Evolutionary conservation across 768 basidiomycete species (phyloP), one percentile per base, ranked within the genome.

Genomic region (Suillus americanus): DNA sequence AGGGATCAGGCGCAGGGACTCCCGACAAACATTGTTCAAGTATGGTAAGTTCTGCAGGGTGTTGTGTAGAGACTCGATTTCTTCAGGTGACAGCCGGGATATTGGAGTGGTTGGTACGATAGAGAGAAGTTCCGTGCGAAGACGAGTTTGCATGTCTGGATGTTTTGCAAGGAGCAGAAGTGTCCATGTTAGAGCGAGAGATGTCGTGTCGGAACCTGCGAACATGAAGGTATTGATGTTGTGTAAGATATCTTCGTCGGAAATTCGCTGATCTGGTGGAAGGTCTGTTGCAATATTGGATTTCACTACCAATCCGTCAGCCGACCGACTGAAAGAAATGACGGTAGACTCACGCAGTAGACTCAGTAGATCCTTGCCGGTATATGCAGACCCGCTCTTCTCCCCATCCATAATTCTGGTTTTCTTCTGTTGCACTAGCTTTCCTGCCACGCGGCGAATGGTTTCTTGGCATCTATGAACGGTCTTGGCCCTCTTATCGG

Each of bases 201-300:
- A 91, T 13, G 90, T 90, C 0, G 94, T 93, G 70, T 96, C 94
- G 14, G 94, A 92, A 5, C 95, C 95, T 25, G 91, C 93, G 73
- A 95, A 94, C 82, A 95, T 87, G 74, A 96, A 91, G 0, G 94
- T 95, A 69, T 91, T 93, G 75, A 96, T 88, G 65, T 88, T 94
- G 71, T 92, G 81, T 13, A 95, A 81, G 60, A 96, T 89, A 70
- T 97, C 95, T 37, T 90, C 87, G 71, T 97, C 95, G 0, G 94
- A 90, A 68, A 97, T 88, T 41, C 89, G 85, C 66, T 90, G 86
- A 57, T 90, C 87, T 0, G 80, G 79, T 38, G 87, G 82, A 18
- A 92, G 78, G 65, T 94, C 91, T 0, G 80, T 84, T 2, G 92
- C 86, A 64, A 86, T 71, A 74, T 96, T 97, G 3, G 94, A 91